These are phyloP conservation scores for Geotrichum aggregatum DNA, from an alignment of 1,139 yeast genomes.

Conservation along the genomic window DNA sequence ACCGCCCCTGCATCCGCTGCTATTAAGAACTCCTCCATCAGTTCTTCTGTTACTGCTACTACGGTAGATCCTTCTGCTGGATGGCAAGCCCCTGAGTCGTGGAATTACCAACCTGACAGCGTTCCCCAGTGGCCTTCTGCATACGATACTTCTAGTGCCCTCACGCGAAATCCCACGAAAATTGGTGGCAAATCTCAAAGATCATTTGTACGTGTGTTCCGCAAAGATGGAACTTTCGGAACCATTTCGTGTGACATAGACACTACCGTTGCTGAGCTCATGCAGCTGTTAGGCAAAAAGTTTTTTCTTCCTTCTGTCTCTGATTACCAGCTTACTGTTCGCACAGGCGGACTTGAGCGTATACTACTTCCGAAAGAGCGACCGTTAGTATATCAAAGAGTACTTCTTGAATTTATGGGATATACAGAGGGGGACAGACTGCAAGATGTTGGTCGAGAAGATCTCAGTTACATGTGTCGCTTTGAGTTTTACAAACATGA, in stretches of 20 bases:
- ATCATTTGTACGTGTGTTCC: conserved; percentile 63
- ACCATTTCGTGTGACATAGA: conserved; percentile 72
- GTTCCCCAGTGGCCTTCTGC: conserved; percentile 11
- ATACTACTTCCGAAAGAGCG: conserved; percentile 67
- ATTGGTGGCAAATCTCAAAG: background rate
- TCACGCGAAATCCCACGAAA: background rate
- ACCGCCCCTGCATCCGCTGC: background rate
- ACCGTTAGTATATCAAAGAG: conserved; percentile 75
- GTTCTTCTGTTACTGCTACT: conserved; percentile 12
- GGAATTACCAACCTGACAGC: conserved; percentile 21
- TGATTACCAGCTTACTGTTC: conserved; percentile 74
- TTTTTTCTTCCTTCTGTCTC: conserved; percentile 66
- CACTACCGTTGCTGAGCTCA: conserved; percentile 71
- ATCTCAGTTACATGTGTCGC: conserved; percentile 78
- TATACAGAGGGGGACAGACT: conserved; percentile 71
- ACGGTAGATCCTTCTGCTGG: conserved; percentile 12
- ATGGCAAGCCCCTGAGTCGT: conserved; percentile 22
- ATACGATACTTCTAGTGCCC: background rate
- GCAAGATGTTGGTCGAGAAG: conserved; percentile 80
- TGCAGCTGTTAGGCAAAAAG: conserved; percentile 65
- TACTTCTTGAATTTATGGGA: conserved; percentile 71
- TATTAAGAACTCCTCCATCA: background rate
- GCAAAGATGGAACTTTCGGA: conserved; percentile 77
- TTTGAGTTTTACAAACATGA: conserved; percentile 55
- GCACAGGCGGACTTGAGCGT: conserved; percentile 75